Evolutionary conservation across 2,329 filamentous ascomycete genomes (phyloP).

Genomic region (Aschersonia sp.): DNA sequence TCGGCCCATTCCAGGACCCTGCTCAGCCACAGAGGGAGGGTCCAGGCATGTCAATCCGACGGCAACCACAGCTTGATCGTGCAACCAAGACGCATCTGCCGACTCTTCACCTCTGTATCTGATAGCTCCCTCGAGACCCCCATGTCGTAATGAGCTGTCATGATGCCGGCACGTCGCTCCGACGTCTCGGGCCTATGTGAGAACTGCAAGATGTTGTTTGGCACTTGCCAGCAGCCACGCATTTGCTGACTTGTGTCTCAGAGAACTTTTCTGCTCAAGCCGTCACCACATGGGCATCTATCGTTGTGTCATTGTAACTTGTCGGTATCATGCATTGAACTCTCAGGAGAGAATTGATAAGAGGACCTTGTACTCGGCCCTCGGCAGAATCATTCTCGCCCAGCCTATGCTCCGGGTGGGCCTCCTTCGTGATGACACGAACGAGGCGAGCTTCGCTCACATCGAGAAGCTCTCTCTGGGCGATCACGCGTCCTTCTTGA

Average conservation of each 20-base stretch:
- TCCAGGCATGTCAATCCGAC: too few relatives aligned
- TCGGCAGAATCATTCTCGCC: constrained; percentile 23
- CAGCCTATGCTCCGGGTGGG: constrained; percentile 34
- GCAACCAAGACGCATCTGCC: too few relatives aligned
- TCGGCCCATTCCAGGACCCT: too few relatives aligned
- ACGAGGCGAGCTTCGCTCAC: constrained; percentile 26
- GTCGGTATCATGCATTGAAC: constrained; percentile 21
- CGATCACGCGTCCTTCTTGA: constrained; percentile 24
- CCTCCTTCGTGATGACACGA: constrained; percentile 29
- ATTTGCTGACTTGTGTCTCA: constrained; percentile 9
- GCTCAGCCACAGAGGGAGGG: too few relatives aligned
- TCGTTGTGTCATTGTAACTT: constrained; percentile 29
- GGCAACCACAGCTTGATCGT: too few relatives aligned
- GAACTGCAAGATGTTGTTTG: background rate
- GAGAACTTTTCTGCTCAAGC: constrained; percentile 29
- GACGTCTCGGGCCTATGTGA: background rate
- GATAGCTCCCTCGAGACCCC: background rate
- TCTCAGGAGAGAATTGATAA: constrained; percentile 2
- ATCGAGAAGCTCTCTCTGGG: constrained; percentile 26
- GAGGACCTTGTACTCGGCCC: constrained; percentile 18
- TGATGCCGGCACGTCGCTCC: background rate
- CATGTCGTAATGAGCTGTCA: background rate
- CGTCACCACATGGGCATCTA: constrained; percentile 32
- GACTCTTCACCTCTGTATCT: background rate
- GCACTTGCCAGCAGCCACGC: background rate